Evolutionary conservation across 371 early-diverging fungal genomes (phyloP).

Genomic region (Thermomucor indicae-seudaticae): DNA sequence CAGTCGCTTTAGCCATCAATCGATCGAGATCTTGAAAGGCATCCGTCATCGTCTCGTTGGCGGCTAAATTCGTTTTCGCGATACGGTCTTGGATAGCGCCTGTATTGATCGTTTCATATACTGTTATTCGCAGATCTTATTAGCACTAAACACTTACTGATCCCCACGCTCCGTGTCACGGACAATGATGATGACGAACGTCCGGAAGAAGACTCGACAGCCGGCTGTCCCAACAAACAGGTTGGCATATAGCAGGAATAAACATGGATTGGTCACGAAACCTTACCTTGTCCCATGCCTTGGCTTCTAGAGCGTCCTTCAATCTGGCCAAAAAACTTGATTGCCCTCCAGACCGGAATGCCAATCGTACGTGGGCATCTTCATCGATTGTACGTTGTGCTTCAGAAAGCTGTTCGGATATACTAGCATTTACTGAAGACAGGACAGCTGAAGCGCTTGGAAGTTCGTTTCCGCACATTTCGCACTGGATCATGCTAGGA

Average conservation of each 20-base stretch:
- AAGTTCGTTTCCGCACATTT: conserved; percentile 68
- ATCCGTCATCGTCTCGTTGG: conserved; percentile 65
- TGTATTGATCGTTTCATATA: conserved; percentile 3
- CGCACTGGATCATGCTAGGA: conserved; percentile 73
- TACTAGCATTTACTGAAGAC: conserved; percentile 4
- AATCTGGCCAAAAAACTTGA: conserved; percentile 57
- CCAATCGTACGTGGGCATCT: conserved; percentile 53
- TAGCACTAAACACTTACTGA: too few species aligned
- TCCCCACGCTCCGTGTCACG: conserved; percentile 30
- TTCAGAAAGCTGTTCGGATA: background rate
- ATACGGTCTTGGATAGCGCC: conserved; percentile 75
- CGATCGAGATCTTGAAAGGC: conserved; percentile 86
- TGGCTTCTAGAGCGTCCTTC: conserved; percentile 47
- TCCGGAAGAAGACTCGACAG: conserved; percentile 5
- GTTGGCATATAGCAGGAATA: background rate
- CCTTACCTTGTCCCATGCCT: conserved; percentile 60
- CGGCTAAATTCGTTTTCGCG: conserved; percentile 56
- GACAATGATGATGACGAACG: conserved; percentile 2
- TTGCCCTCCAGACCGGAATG: conserved; percentile 76
- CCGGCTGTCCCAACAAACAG: background rate
- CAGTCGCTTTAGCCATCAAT: conserved; percentile 80
- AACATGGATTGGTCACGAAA: background rate
- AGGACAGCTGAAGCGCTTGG: conserved; percentile 4
- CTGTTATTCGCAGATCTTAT: background rate
- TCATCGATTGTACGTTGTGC: background rate